These are phyloP conservation scores for Grosmannia clavigera DNA, from an alignment of 2,329 filamentous ascomycete genomes.

Conservation along the genomic window DNA sequence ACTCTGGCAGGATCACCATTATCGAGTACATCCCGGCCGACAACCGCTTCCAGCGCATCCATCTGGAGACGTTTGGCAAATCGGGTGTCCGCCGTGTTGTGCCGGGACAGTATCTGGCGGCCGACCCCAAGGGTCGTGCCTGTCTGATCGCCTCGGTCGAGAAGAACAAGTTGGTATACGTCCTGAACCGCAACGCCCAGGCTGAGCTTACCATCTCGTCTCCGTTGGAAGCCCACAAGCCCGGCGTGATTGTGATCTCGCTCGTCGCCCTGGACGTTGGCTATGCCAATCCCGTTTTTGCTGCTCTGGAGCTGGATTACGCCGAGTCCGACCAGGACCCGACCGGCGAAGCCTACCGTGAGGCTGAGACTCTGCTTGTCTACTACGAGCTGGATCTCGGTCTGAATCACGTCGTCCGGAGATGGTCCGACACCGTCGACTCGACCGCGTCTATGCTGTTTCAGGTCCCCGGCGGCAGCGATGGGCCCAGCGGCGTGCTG, in stretches of 20 bases:
- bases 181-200: constrained; percentile 88
- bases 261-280: constrained; percentile 85
- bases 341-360: constrained; percentile 66
- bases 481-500: constrained; percentile 87
- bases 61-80: constrained; percentile 96
- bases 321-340: constrained; percentile 84
- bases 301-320: constrained; percentile 87
- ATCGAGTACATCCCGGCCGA: constrained; percentile 80
- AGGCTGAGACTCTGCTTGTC: constrained; percentile 80
- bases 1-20: constrained; percentile 90
- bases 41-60: constrained; percentile 79
- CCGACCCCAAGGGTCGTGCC: constrained; percentile 89
- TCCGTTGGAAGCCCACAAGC: constrained; percentile 88
- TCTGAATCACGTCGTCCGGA: constrained; percentile 91
- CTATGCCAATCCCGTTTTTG: constrained; percentile 95
- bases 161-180: constrained; percentile 99
- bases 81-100: constrained; percentile 88
- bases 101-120: constrained; percentile 89
- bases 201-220: constrained; percentile 95
- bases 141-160: constrained; percentile 89
- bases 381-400: constrained; percentile 98
- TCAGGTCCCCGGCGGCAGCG: constrained; percentile 85
- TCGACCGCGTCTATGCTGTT: constrained; percentile 81
- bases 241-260: constrained; percentile 79
- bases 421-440: constrained; percentile 91